phyloP scores from a whole-genome alignment of 768 basidiomycete species.

The Tylopilus vinaceipallidus region DNA sequence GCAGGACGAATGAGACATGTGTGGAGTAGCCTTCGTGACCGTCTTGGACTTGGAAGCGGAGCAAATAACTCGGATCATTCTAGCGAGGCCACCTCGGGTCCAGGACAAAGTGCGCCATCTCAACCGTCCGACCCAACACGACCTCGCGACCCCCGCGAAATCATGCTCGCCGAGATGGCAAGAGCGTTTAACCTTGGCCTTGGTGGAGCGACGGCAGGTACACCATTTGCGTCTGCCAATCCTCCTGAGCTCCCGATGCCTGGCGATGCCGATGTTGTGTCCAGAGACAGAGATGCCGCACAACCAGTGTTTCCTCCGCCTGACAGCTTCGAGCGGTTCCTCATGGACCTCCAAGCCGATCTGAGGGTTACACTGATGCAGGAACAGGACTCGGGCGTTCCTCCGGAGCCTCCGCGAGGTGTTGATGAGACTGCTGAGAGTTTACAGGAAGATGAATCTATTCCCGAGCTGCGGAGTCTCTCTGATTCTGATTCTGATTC shows the following conservation, averaged over 20 bases:
- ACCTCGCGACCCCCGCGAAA: slow-evolving; percentile 53
- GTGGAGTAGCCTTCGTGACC: slow-evolving; percentile 68
- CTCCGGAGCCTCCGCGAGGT: slow-evolving; percentile 5
- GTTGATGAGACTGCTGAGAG: slow-evolving; percentile 14
- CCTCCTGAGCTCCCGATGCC: slow-evolving; percentile 9
- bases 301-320: slow-evolving; percentile 41
- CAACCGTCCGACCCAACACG: slow-evolving; percentile 12
- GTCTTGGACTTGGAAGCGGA: slow-evolving; percentile 50
- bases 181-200: slow-evolving; percentile 73
- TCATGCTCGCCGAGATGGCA: slow-evolving; percentile 80
- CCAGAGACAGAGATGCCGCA: slow-evolving; percentile 15
- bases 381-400: slow-evolving; percentile 15
- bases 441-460: slow-evolving; percentile 13
- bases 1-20: slow-evolving; percentile 55
- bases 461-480: slow-evolving; percentile 26
- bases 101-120: slow-evolving; percentile 7
- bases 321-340: slow-evolving; percentile 78
- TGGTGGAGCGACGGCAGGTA: slow-evolving; percentile 20
- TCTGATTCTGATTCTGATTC: slow-evolving; percentile 34
- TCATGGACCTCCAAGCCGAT: slow-evolving; percentile 75
- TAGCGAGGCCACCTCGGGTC: slow-evolving; percentile 4
- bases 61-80: slow-evolving; percentile 13
- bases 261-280: slow-evolving; percentile 1
- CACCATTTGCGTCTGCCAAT: slow-evolving; percentile 5
- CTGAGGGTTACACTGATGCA: slow-evolving; percentile 60